Conservation (phyloP, 768 basidiomycete genomes). For the Imleria badia region DNA sequence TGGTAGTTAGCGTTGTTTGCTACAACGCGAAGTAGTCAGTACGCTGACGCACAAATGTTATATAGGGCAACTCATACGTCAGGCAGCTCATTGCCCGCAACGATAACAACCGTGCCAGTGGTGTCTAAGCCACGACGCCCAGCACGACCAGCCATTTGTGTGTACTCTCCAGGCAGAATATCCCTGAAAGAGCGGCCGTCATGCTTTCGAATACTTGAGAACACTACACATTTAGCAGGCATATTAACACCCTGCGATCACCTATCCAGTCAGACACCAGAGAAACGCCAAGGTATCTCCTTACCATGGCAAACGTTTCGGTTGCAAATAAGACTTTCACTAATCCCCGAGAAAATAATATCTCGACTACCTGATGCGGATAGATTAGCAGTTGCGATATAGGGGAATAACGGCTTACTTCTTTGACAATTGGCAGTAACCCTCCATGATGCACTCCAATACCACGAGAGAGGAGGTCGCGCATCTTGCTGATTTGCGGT, state of each 20-base stretch:
- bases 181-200: conserved; percentile 92
- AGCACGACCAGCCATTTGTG: conserved; percentile 98
- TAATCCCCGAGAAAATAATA: conserved; percentile 91
- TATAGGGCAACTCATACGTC: conserved; percentile 54
- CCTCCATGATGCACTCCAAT: conserved; percentile 99
- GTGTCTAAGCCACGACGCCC: conserved; percentile 93
- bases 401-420: conserved; percentile 48
- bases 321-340: conserved; percentile 98
- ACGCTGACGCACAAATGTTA: not conserved
- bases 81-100: conserved; percentile 79
- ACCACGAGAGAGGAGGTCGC: conserved; percentile 85
- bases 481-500: conserved; percentile 90
- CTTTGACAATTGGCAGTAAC: conserved; percentile 94
- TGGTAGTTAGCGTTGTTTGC: conserved; percentile 73
- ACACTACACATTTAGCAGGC: conserved; percentile 97
- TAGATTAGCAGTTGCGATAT: not conserved
- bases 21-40: conserved; percentile 29
- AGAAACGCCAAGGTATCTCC: conserved; percentile 9
- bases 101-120: conserved; percentile 94
- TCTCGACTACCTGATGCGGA: conserved; percentile 78
- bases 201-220: conserved; percentile 92
- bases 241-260: conserved; percentile 90
- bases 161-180: conserved; percentile 90
- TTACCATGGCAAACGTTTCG: conserved; percentile 98
- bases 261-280: conserved; percentile 9